Evolutionary conservation across 1,284 basidiomycete genomes (phyloP), one percentile per base, ranked within the genome.

Genomic region (Pseudozyma hubeiensis): DNA sequence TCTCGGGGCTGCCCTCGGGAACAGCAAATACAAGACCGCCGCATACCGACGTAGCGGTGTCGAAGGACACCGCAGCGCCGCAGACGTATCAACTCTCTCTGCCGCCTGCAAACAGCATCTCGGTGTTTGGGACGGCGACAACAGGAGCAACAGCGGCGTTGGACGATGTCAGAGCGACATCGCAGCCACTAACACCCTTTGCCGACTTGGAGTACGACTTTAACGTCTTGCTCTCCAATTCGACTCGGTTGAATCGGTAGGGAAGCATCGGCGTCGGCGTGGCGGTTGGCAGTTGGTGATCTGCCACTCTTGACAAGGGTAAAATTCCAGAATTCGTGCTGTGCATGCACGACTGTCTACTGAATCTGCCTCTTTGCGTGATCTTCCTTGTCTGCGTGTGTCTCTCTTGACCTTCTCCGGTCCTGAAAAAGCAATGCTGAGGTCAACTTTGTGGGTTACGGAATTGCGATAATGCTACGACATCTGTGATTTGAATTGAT

Each of bases 131-230:
- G 1, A 30, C 7, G 11, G 2, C n/a, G 13, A 37, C 46, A 5
- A 31, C 35, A 8, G 31, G 35, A 30, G 47, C n/a, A n/a, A 33
- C 50, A 41, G 50, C 39, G 5, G 40, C 24, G 40, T 43, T 11
- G 24, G 31, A 33, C 30, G 39, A 17, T 9, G 33, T 33, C 24
- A 24, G 24, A 24, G 24, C 24, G 24, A 24, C 24, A 24, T 24
- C 24, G 24, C 24, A 24, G 10, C 50, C 51, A 5, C 17, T 44
- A 5, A 58, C 47, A 5, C 59, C 59, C 2, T 57, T 61, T 16
- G 41, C 54, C 13, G 53, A 61, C 16, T 17, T 61, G 10, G 64
- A 57, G 46, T 53, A 62, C 24, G 64, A 62, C 30, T 51, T 67
- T n/a, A 61, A 67, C 14, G 51, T 49, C 14, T 33, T 67, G 46